Base-by-base conservation (phyloP, 2,329 filamentous ascomycete species). In the Ophidiomyces ophidiicola region DNA sequence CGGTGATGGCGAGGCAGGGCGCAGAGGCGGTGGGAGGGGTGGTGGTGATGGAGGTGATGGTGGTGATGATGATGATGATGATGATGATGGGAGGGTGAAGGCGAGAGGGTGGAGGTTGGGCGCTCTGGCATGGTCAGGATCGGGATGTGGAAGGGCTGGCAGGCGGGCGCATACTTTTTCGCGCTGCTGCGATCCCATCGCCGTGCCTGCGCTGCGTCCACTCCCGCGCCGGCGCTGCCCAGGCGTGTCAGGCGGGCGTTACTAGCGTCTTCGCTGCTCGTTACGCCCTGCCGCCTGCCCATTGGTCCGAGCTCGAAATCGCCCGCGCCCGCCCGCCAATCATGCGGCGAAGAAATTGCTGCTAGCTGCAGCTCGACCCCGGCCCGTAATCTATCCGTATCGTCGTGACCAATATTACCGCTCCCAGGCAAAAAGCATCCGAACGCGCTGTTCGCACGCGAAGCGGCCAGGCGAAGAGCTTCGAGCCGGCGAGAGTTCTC, bases 1-100 rank as follows among this genome's bases (percentile, higher is more conserved):
- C 17, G n/a, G 15, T 23, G 50, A 52, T 52, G 52, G 50, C 50
- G 53, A 48, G 51, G 47, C 46, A 45, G 50, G 23, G 35, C 31
- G 23, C 14, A 37, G 24, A 2, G 17, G 12, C 7, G 15, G 6
- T 5, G 11, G 18, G 20, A 20, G 20, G 11, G 21, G 20, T 24
- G 10, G 30, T 1, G 15, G 14, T 28, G 14, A 18, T 23, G 31
- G 21, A 19, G 38, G 17, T 29, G 38, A 18, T 35, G 31, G 14
- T 17, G 32, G 36, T 34, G 30, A 20, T 26, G 20, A 15, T 33
- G 30, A 31, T 11, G 12, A 17, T 5, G 23, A 14, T 21, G 31
- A 8, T 21, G 23, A 29, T 32, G 32, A 4, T 14, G 19, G 19
- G 17, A 23, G 17, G 31, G 19, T 23, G 29, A 19, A 31, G 32